phyloP scores from a whole-genome alignment of 2,329 filamentous ascomycete genomes.

The Trichoderma pleuroti region DNA sequence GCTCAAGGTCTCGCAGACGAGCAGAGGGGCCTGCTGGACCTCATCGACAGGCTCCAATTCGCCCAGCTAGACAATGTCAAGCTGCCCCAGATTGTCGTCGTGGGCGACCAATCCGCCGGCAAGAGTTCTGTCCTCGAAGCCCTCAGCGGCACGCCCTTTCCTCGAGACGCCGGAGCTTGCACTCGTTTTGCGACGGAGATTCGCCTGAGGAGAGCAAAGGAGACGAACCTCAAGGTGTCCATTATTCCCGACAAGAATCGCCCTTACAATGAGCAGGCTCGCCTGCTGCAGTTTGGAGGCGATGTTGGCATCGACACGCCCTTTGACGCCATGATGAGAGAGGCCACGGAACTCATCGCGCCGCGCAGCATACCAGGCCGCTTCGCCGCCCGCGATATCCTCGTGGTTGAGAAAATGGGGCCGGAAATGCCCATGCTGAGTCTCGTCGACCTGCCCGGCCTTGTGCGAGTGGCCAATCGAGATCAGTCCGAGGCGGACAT shows the following conservation, averaged over 20 bases:
- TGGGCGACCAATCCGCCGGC: slow-evolving; percentile 61
- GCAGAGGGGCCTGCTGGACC: slow-evolving; percentile 55
- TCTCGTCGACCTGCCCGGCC: slow-evolving; percentile 58
- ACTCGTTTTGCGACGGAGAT: slow-evolving; percentile 61
- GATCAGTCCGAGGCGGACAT: slow-evolving; percentile 53
- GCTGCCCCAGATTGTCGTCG: slow-evolving; percentile 60
- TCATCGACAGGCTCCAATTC: slow-evolving; percentile 54
- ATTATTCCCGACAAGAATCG: slow-evolving; percentile 54
- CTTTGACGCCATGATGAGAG: slow-evolving; percentile 50
- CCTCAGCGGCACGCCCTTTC: slow-evolving; percentile 60
- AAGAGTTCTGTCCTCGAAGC: slow-evolving; percentile 63
- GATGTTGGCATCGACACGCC: slow-evolving; percentile 42
- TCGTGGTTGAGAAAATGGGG: slow-evolving; percentile 57
- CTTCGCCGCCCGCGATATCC: slow-evolving; percentile 51
- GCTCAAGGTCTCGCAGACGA: slow-evolving; percentile 51
- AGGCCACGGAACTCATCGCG: slow-evolving; percentile 50
- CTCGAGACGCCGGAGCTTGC: slow-evolving; percentile 56
- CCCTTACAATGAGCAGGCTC: slow-evolving; percentile 44
- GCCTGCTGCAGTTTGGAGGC: slow-evolving; percentile 47
- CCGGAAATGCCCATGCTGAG: slow-evolving; percentile 58
- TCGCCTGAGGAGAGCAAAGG: slow-evolving; percentile 47
- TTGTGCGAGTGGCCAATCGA: slow-evolving; percentile 52
- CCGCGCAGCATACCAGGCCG: slow-evolving; percentile 48
- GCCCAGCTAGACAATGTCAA: slow-evolving; percentile 50
- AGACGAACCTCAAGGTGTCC: slow-evolving; percentile 45